Conservation (phyloP, 78 protist species). For the Dictyostelium brefeldianum region DNA sequence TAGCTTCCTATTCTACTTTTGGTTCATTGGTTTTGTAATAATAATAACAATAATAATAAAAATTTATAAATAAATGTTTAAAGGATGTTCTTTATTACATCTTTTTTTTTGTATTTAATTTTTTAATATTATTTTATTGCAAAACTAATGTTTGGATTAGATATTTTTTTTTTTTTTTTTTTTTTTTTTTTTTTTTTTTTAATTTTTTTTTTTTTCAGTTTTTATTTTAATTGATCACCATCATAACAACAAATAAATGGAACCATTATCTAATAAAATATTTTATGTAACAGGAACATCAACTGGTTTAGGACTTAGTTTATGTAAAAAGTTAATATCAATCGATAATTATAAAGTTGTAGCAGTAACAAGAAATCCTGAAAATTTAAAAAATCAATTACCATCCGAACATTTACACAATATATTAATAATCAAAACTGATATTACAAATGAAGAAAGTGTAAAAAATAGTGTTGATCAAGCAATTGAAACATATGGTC, state of each 20-base stretch:
- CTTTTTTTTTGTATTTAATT: too few relatives aligned
- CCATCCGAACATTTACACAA: not conserved
- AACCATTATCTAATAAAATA: not conserved
- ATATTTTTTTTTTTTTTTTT: too few relatives aligned
- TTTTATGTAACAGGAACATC: conserved; percentile 41
- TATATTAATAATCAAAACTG: not conserved
- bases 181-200: too few relatives aligned
- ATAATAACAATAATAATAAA: too few relatives aligned
- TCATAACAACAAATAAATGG: not conserved
- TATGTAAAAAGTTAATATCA: not conserved
- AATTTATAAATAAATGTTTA: too few relatives aligned
- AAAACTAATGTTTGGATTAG: too few relatives aligned
- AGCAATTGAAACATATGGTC: conserved; percentile 5
- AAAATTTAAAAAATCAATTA: not conserved
- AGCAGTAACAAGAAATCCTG: conserved; percentile 24
- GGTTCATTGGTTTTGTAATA: too few relatives aligned
- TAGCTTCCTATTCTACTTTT: too few relatives aligned
- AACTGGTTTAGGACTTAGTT: conserved; percentile 31
- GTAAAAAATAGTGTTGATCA: conserved; percentile 1
- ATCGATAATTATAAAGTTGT: conserved; percentile 7
- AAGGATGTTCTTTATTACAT: too few relatives aligned
- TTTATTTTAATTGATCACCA: too few relatives aligned
- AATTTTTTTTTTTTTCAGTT: not conserved
- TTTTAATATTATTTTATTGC: too few relatives aligned
- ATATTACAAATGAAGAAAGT: conserved; percentile 39